These are phyloP conservation scores for Gaeumannomyces sp. DNA, from an alignment of 2,329 filamentous ascomycete genomes.

Conservation along the genomic window DNA sequence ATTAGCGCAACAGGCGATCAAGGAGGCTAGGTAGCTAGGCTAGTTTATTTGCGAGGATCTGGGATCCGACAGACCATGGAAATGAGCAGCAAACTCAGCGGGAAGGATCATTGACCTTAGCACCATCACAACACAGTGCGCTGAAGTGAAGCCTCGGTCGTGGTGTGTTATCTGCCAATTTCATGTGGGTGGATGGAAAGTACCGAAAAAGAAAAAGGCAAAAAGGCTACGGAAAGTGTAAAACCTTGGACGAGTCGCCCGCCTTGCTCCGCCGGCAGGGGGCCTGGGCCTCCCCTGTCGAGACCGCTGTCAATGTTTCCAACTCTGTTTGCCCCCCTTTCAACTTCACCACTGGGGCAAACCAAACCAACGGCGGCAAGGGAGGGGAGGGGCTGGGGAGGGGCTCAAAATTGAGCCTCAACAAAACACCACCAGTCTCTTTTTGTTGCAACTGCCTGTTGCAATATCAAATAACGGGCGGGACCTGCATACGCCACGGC, in stretches of 20 bases:
- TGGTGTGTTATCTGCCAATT: background rate
- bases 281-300: background rate
- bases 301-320: background rate
- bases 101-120: background rate
- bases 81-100: background rate
- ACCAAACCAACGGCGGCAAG: background rate
- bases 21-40: background rate
- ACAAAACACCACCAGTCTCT: background rate
- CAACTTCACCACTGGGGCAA: background rate
- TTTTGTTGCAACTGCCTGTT: background rate
- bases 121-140: background rate
- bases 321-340: background rate
- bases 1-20: background rate
- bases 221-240: background rate
- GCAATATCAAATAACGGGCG: background rate
- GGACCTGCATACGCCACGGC: background rate
- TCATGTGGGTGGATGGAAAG: background rate
- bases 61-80: background rate
- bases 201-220: background rate
- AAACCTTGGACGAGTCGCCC: background rate
- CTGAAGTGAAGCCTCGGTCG: background rate
- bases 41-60: background rate
- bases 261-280: background rate
- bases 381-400: background rate
- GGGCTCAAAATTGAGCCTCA: slow-evolving; percentile 1